These are phyloP conservation scores for Trichoderma asperellum DNA, from an alignment of 2,329 filamentous ascomycete species.

Conservation along the genomic window DNA sequence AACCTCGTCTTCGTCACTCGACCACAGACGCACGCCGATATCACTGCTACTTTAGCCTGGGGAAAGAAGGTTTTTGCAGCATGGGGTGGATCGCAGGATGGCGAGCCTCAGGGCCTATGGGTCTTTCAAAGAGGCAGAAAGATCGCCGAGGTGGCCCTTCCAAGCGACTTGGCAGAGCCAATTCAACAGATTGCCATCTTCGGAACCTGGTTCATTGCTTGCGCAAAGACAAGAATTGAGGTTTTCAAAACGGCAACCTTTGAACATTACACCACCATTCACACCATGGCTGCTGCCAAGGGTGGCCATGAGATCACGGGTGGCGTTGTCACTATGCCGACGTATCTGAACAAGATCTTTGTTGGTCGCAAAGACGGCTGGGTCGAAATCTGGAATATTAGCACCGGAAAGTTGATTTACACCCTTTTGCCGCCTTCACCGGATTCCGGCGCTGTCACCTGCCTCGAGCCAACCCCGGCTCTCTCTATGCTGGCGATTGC, in stretches of 20 bases:
- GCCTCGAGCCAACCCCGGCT: conserved; percentile 80
- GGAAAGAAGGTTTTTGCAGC: conserved; percentile 87
- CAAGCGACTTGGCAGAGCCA: conserved; percentile 67
- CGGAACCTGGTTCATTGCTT: conserved; percentile 88
- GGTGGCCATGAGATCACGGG: conserved; percentile 73
- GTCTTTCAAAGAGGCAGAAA: conserved; percentile 90
- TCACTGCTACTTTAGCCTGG: conserved; percentile 87
- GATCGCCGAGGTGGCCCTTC: conserved; percentile 72
- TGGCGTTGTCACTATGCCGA: conserved; percentile 85
- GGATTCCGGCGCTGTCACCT: conserved; percentile 80
- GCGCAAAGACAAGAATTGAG: conserved; percentile 74
- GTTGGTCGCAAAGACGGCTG: conserved; percentile 84
- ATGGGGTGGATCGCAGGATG: conserved; percentile 68
- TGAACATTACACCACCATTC: conserved; percentile 89
- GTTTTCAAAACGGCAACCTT: conserved; percentile 84
- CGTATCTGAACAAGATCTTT: conserved; percentile 94
- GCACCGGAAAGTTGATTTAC: conserved; percentile 87
- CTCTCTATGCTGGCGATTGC: conserved; percentile 86
- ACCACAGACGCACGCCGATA: conserved; percentile 82
- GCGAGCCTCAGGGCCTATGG: conserved; percentile 73
- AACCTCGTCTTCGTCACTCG: conserved; percentile 92
- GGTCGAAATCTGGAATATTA: conserved; percentile 97
- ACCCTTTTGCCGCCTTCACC: conserved; percentile 78
- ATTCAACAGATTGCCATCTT: conserved; percentile 80
- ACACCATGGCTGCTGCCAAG: conserved; percentile 59